These are phyloP conservation scores for Coniochaeta prunicola DNA, from an alignment of 2,329 filamentous ascomycete genomes.

Conservation along the genomic window DNA sequence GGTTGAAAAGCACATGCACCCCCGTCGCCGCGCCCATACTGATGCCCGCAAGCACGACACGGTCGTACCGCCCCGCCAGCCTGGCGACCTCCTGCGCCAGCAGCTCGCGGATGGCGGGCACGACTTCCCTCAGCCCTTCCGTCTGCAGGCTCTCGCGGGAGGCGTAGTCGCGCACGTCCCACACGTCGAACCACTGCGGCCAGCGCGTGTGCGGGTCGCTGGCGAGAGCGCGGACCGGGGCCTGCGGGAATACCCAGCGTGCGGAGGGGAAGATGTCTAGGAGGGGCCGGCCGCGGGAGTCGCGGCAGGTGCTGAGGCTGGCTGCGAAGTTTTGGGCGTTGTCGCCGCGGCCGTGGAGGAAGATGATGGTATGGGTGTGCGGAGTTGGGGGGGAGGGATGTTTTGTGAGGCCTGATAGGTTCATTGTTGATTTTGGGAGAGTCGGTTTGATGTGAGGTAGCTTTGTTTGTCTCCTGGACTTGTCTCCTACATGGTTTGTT, in stretches of 20 bases:
- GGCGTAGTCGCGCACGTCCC: constrained; percentile 30
- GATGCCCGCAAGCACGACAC: constrained; percentile 36
- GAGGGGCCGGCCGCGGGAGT: constrained; percentile 25
- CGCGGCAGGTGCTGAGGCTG: constrained; percentile 20
- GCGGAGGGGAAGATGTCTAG: constrained; percentile 33
- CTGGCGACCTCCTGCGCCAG: constrained; percentile 25
- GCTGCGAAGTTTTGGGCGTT: constrained; percentile 22
- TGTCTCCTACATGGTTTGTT: too few species aligned
- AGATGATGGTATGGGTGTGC: constrained; percentile 35
- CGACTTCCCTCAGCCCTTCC: constrained; percentile 30
- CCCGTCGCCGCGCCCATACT: constrained; percentile 37
- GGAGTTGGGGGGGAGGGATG: constrained; percentile 1
- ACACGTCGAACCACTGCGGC: constrained; percentile 46
- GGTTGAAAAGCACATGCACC: constrained; percentile 27
- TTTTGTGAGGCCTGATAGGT: neutral
- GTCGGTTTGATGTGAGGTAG: too few species aligned
- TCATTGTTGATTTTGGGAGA: too few species aligned
- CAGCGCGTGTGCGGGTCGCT: constrained; percentile 12
- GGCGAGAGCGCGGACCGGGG: constrained; percentile 23
- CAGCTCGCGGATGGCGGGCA: constrained; percentile 22
- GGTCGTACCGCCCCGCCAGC: constrained; percentile 28
- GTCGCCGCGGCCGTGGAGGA: constrained; percentile 39
- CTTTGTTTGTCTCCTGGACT: too few species aligned
- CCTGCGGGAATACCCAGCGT: constrained; percentile 42
- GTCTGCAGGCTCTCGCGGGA: constrained; percentile 35